Percentiles rank a stretch among this genome's conserved stretches.
Evolutionary conservation across 331 rosid species (phyloP).

Genomic region (Quercus phellos): DNA sequence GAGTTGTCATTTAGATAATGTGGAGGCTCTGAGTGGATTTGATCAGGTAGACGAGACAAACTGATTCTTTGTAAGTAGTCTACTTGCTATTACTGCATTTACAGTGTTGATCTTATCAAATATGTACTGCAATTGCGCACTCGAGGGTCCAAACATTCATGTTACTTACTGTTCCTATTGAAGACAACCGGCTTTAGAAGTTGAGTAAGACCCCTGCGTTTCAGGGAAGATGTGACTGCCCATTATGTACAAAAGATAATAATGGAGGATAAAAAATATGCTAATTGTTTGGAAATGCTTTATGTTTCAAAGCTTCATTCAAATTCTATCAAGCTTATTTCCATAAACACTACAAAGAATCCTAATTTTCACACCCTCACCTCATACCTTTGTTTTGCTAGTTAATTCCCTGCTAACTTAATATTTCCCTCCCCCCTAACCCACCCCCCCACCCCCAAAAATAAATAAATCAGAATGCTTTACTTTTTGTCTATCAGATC

Average conservation of each 20-base stretch:
- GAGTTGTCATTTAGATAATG: conserved; percentile 53
- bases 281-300: conserved; percentile 3
- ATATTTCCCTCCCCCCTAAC: no score
- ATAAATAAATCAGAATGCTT: neutral
- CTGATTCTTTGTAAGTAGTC: conserved; percentile 35
- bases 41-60: conserved; percentile 33
- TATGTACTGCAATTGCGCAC: neutral
- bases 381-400: neutral
- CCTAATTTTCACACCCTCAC: neutral
- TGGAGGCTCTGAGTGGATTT: conserved; percentile 42
- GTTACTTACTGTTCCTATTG: neutral
- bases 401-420: neutral
- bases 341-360: neutral
- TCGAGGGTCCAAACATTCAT: neutral
- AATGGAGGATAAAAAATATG: neutral
- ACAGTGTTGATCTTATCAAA: neutral
- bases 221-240: neutral
- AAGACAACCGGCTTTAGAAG: neutral
- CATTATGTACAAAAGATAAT: neutral
- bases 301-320: conserved; percentile 3
- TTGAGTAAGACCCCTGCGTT: neutral
- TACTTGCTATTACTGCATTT: conserved; percentile 17
- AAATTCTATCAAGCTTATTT: conserved; percentile 5
- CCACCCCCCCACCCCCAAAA: no score
- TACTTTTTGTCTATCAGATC: conserved; percentile 4